Base-by-base conservation (phyloP, 805 yeast species). In the Cyberlindnera bimundalis region DNA sequence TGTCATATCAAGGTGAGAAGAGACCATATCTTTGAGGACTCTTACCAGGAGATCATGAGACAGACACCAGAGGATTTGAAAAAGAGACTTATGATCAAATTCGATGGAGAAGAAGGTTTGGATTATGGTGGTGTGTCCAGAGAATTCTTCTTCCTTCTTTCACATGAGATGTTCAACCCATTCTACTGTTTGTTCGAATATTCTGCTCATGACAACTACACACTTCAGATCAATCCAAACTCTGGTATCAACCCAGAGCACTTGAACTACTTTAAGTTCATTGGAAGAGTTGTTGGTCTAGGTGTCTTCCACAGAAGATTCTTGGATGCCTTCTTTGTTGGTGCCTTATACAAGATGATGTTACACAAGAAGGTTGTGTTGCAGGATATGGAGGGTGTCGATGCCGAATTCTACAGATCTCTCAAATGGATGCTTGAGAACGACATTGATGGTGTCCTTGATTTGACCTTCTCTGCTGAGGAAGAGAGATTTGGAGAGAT, bases 81-180 rank as follows among this genome's bases (percentile, higher is more conserved):
- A 77, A 93, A 93, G 73, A 77, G 99, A 62, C 71, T 93, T 48
- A 93, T 93, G 99, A 93, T 93, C 66, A 89, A 91, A 64, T 93
- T 93, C 59, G 99, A 93, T 56, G 99, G 99, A 47, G 99, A 93
- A 70, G 99, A 93, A 72, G 99, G 99, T 65, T 77, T 93, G 57
- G 99, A 93, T 71, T 93, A 93, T 62, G 99, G 99, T 75, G 99
- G 99, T 62, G 98, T 93, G 48, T 88, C 97, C 23, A 78, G 99
- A 70, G 99, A 93, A 66, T 93, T 88, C 65, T 93, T 93, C 82
- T 93, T 90, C 69, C 74, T 90, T 61, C 73, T 93, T 52, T 90
- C 98, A 4, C 99, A 93, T 62, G 98, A 93, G 66, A 93, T 93
- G 96, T 93, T 93, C 66, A 90, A 93, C 62, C 99, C 99, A 48